A percentile compares a stretch with the other conserved stretches of the same genome.
These are phyloP conservation scores for Crucihimalaya himalaica DNA, from an alignment of 345 rosid genomes.

Conservation along the genomic window DNA sequence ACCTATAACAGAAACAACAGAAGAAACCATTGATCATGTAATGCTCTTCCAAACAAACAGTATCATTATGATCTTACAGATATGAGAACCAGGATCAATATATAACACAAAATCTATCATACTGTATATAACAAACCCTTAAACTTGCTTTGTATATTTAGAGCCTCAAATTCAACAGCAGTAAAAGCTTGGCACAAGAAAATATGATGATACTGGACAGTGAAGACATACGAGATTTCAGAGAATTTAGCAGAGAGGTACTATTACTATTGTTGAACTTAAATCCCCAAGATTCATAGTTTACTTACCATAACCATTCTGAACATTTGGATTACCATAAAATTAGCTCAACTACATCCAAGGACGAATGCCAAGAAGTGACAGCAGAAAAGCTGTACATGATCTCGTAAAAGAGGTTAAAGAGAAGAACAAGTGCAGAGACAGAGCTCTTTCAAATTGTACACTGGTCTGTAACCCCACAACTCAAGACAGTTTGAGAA, in stretches of 20 bases:
- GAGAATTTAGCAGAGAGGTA: background rate
- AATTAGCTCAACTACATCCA: background rate
- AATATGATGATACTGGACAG: background rate
- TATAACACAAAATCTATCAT: background rate
- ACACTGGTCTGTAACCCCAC: background rate
- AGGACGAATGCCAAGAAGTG: slow-evolving; percentile 12
- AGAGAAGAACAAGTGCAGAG: slow-evolving; percentile 25
- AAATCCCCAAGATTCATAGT: background rate
- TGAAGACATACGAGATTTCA: background rate
- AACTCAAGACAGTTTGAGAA: slow-evolving; percentile 11
- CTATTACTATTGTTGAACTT: background rate
- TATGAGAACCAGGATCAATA: background rate
- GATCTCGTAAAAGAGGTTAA: slow-evolving; percentile 16
- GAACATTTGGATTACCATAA: slow-evolving; percentile 16
- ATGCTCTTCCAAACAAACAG: slow-evolving; percentile 1
- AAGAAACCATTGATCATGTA: slow-evolving; percentile 22
- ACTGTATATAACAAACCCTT: background rate
- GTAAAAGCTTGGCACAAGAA: slow-evolving; percentile 11
- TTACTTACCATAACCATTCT: slow-evolving; percentile 1
- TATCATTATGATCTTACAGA: background rate
- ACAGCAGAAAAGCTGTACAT: slow-evolving; percentile 15
- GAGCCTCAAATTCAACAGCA: background rate
- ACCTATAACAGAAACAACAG: background rate
- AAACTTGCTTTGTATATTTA: slow-evolving; percentile 5
- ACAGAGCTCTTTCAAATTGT: slow-evolving; percentile 18